These are phyloP conservation scores for Gaeumannomyces tritici DNA, from an alignment of 2,329 filamentous ascomycete species.

Conservation along the genomic window DNA sequence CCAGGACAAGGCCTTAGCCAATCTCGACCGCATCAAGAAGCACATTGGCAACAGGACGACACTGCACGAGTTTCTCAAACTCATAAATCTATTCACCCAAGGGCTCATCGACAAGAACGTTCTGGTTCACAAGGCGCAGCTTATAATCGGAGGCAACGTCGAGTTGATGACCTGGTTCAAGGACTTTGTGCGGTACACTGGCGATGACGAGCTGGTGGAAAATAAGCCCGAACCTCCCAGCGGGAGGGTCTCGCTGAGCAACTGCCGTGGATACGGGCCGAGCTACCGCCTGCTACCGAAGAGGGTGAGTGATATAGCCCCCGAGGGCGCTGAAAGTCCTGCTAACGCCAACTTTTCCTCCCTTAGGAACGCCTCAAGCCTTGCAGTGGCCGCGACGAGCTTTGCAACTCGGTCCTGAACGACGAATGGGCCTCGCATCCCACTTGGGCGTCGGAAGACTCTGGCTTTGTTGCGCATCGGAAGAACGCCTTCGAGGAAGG, in stretches of 20 bases:
- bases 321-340: background rate
- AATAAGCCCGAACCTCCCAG: conserved; percentile 66
- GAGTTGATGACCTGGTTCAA: conserved; percentile 90
- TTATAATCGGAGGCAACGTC: conserved; percentile 78
- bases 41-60: conserved; percentile 85
- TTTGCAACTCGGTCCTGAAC: conserved; percentile 88
- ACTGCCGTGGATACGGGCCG: conserved; percentile 89
- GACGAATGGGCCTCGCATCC: conserved; percentile 98
- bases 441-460: conserved; percentile 97
- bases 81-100: conserved; percentile 91
- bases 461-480: conserved; percentile 91
- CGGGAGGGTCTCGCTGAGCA: conserved; percentile 83
- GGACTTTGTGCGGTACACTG: conserved; percentile 69
- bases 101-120: conserved; percentile 83
- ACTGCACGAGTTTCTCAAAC: conserved; percentile 93
- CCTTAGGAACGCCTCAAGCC: conserved; percentile 70
- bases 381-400: conserved; percentile 88
- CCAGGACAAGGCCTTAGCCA: conserved; percentile 74
- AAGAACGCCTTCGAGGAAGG: conserved; percentile 95
- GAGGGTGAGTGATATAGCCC: conserved; percentile 37
- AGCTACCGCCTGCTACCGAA: conserved; percentile 91
- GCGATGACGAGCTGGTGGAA: conserved; percentile 68
- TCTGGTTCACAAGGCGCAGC: conserved; percentile 70
- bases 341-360: background rate
- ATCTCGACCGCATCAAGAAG: conserved; percentile 96